These are phyloP conservation scores for Leucaena leucocephala DNA, from an alignment of 306 rosid species.

Conservation along the genomic window DNA sequence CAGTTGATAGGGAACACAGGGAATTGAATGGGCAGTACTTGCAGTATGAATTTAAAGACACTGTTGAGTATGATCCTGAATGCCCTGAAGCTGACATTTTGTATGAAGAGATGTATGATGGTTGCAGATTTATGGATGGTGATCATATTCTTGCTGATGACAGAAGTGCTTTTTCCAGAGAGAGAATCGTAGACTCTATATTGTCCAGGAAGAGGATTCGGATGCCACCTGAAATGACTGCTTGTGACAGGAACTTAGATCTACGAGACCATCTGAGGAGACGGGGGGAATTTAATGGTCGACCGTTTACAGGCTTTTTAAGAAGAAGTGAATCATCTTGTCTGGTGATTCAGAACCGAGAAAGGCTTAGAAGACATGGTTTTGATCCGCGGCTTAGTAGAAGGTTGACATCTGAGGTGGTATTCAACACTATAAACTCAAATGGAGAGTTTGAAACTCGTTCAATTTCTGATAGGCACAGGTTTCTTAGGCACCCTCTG, in stretches of 20 bases:
- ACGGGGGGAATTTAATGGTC: slow-evolving; percentile 45
- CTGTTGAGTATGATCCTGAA: slow-evolving; percentile 45
- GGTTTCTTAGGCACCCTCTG: slow-evolving; percentile 47
- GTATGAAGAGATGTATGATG: slow-evolving; percentile 47
- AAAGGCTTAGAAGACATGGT: slow-evolving; percentile 41
- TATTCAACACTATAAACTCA: slow-evolving; percentile 41
- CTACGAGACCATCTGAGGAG: slow-evolving; percentile 69
- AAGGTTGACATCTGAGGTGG: slow-evolving; percentile 57
- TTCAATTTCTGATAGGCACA: slow-evolving; percentile 41
- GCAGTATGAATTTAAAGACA: slow-evolving; percentile 52
- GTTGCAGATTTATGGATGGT: slow-evolving; percentile 44
- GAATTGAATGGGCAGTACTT: slow-evolving; percentile 34
- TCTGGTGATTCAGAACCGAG: slow-evolving; percentile 40
- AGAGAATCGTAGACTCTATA: slow-evolving; percentile 48
- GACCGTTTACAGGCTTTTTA: slow-evolving; percentile 42
- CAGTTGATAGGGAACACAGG: neutral
- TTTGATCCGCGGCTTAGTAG: slow-evolving; percentile 40
- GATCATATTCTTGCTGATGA: slow-evolving; percentile 39
- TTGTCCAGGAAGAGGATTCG: slow-evolving; percentile 57
- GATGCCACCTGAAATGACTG: slow-evolving; percentile 47
- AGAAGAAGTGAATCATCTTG: slow-evolving; percentile 49
- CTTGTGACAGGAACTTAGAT: slow-evolving; percentile 50
- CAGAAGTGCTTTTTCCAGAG: slow-evolving; percentile 47
- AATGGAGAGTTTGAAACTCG: slow-evolving; percentile 39
- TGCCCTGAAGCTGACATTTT: slow-evolving; percentile 51